phyloP scores from a whole-genome alignment of 2,329 filamentous ascomycete species.

The Pyricularia pennisetigena region DNA sequence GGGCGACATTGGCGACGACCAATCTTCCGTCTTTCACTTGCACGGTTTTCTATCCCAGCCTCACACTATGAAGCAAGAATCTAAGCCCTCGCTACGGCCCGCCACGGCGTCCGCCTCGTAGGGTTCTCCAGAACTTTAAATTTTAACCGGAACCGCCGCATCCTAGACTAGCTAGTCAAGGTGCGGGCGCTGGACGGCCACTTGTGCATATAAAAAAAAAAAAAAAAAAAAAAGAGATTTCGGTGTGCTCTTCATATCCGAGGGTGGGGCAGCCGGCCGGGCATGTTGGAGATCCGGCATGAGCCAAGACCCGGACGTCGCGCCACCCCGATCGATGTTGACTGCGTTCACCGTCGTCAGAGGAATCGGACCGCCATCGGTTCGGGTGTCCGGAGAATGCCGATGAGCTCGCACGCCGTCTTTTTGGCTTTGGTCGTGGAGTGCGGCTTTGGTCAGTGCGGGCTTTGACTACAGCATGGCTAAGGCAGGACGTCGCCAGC shows the following conservation, averaged over 20 bases:
- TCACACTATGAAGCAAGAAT: slow-evolving; percentile 26
- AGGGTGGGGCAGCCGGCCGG: slow-evolving; percentile 25
- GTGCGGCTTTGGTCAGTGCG: slow-evolving; percentile 8
- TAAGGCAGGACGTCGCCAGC: slow-evolving; percentile 5
- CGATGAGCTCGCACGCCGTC: slow-evolving; percentile 9
- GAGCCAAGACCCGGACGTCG: slow-evolving; percentile 9
- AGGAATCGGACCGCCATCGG: slow-evolving; percentile 11
- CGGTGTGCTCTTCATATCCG: slow-evolving; percentile 23
- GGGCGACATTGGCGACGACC: slow-evolving; percentile 21
- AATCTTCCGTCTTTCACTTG: slow-evolving; percentile 23
- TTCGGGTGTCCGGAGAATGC: slow-evolving; percentile 14
- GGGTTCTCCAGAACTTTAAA: slow-evolving; percentile 28
- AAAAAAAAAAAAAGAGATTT: slow-evolving; percentile 16
- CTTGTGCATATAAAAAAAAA: too few species aligned
- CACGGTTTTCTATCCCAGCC: slow-evolving; percentile 32
- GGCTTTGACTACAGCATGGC: slow-evolving; percentile 9
- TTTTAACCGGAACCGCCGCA: slow-evolving; percentile 15
- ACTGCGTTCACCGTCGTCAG: slow-evolving; percentile 10
- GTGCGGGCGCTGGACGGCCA: slow-evolving; percentile 18
- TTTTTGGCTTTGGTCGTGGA: slow-evolving; percentile 12
- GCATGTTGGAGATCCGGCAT: slow-evolving; percentile 14
- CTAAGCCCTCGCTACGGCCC: slow-evolving; percentile 16
- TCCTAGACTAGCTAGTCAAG: slow-evolving; percentile 24
- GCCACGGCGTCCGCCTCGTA: slow-evolving; percentile 21
- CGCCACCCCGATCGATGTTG: slow-evolving; percentile 18